Evolutionary conservation across 257 asterid genomes (phyloP).

Genomic region (Solanum pennellii): DNA sequence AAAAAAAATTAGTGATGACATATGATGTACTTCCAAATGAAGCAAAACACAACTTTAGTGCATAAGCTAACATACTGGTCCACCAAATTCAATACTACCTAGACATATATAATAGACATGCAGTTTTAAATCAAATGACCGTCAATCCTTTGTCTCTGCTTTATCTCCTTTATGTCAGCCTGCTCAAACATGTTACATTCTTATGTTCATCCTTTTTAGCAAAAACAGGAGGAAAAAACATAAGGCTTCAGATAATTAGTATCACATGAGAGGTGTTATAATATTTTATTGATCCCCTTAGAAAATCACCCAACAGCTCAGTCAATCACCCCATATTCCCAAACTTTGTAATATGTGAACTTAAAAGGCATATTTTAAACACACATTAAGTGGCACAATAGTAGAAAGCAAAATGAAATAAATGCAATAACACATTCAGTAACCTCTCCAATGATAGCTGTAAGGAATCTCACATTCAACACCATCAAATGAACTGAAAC

Average conservation of each 20-base stretch:
- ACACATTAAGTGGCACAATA: background rate
- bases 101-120: background rate
- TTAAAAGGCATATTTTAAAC: background rate
- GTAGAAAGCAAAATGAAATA: background rate
- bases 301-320: background rate
- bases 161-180: background rate
- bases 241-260: background rate
- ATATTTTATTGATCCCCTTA: background rate
- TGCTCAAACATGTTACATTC: background rate
- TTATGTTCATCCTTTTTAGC: background rate
- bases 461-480: background rate
- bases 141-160: background rate
- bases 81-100: background rate
- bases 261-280: background rate
- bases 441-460: background rate
- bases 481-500: background rate
- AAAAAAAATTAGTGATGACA: background rate
- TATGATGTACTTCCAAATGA: background rate
- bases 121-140: background rate
- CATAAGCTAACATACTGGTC: background rate
- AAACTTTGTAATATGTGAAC: background rate
- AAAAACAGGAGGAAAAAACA: background rate
- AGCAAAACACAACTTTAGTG: background rate
- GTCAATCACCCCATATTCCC: background rate
- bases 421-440: background rate